Conservation (phyloP, 371 early-diverging fungal species). For the Syncephalastrum monosporum region DNA sequence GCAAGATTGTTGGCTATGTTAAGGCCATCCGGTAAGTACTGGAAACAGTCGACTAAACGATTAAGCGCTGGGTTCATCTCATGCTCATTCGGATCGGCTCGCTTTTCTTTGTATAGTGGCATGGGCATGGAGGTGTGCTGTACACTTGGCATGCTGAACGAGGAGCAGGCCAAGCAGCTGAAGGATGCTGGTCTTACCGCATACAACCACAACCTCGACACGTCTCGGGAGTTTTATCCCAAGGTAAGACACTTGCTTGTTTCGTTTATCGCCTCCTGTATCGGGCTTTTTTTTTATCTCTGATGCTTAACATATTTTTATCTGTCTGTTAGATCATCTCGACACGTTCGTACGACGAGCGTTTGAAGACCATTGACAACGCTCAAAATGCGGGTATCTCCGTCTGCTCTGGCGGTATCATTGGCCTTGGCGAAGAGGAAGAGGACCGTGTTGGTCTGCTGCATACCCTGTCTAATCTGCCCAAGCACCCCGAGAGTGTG, state of each 20-base stretch:
- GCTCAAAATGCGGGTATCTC: conserved; percentile 83
- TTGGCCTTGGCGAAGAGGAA: conserved; percentile 80
- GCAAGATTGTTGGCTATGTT: conserved; percentile 74
- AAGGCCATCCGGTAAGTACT: conserved; percentile 72
- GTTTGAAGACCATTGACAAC: conserved; percentile 73
- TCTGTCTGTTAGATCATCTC: conserved; percentile 63
- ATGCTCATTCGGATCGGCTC: neutral
- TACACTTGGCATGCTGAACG: conserved; percentile 85
- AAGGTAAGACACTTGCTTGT: conserved; percentile 40
- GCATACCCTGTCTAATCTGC: conserved; percentile 72
- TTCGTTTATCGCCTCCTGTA: neutral
- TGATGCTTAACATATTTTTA: neutral
- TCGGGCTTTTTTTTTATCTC: no score
- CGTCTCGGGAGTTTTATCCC: conserved; percentile 81
- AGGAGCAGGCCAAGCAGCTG: conserved; percentile 72
- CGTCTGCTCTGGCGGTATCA: conserved; percentile 90
- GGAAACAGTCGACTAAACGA: conserved; percentile 1
- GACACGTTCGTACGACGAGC: conserved; percentile 82
- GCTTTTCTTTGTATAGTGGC: conserved; percentile 41
- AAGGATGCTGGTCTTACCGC: conserved; percentile 89
- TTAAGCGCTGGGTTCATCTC: neutral
- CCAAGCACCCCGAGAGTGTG: conserved; percentile 83
- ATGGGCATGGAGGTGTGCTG: conserved; percentile 94
- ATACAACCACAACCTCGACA: conserved; percentile 90
- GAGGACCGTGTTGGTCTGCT: conserved; percentile 80